Conservation (phyloP, 176 grass and related monocot genomes). For the Alopecurus myosuroides region DNA sequence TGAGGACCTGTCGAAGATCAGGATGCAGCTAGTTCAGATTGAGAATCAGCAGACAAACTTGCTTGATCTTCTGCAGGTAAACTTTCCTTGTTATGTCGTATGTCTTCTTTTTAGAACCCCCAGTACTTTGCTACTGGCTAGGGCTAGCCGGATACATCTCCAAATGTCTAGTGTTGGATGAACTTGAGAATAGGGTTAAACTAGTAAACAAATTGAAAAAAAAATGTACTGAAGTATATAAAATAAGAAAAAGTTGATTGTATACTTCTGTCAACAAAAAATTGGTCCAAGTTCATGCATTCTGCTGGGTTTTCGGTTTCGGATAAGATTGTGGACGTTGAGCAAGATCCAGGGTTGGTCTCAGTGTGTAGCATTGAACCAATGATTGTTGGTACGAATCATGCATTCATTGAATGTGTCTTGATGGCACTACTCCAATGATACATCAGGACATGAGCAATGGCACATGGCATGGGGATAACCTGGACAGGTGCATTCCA, state of each 20-base stretch:
- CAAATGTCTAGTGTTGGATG: background rate
- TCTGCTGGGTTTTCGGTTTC: background rate
- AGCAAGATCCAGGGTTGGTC: too few relatives aligned
- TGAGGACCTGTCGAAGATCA: too few relatives aligned
- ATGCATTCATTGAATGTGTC: too few relatives aligned
- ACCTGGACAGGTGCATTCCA: background rate
- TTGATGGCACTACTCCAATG: constrained; percentile 12
- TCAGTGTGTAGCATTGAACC: too few relatives aligned
- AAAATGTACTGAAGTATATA: background rate
- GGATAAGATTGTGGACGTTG: background rate
- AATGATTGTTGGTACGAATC: too few relatives aligned
- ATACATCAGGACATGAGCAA: constrained; percentile 7
- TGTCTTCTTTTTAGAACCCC: background rate
- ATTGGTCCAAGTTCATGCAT: background rate
- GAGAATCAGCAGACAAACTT: constrained; percentile 86
- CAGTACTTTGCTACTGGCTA: background rate
- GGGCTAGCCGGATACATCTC: background rate
- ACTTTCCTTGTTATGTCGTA: background rate
- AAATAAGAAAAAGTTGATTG: background rate
- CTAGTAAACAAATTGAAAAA: background rate
- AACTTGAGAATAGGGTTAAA: background rate
- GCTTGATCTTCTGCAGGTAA: constrained; percentile 94
- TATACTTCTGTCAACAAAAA: background rate
- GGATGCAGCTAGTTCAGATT: constrained; percentile 98
- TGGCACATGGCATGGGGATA: constrained; percentile 18